Evolutionary conservation across 2,329 filamentous ascomycete species (phyloP).

Genomic region (Microsporum canis): DNA sequence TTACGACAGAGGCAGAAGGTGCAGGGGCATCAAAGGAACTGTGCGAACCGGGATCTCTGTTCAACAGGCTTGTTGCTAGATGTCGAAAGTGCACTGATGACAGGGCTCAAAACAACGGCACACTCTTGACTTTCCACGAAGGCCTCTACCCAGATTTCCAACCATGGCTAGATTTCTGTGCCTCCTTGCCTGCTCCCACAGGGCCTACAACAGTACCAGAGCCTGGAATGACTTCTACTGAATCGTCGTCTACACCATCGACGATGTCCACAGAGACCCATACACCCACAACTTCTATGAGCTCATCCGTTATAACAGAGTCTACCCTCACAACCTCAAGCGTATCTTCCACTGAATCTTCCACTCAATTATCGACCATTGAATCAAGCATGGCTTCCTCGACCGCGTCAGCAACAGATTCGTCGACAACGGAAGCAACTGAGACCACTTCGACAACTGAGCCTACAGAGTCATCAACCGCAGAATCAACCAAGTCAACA

Average conservation of each 20-base stretch:
- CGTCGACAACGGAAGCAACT: background rate
- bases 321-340: background rate
- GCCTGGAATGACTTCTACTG: conserved; percentile 1
- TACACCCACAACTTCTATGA: background rate
- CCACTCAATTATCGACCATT: background rate
- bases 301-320: background rate
- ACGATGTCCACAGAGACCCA: background rate
- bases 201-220: background rate
- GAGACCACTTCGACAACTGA: background rate
- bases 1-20: conserved; percentile 37
- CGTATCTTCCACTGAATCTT: background rate
- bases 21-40: conserved; percentile 27
- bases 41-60: background rate
- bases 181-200: background rate
- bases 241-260: background rate
- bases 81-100: background rate
- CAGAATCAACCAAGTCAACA: background rate
- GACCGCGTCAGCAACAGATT: background rate
- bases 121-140: background rate
- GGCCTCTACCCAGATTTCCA: background rate
- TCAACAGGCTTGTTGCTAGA: background rate
- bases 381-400: background rate
- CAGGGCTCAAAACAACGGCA: background rate
- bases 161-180: background rate
- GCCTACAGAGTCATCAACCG: background rate